Conservation (phyloP, 352 stramenopile species). For the Phytophthora constricta region DNA sequence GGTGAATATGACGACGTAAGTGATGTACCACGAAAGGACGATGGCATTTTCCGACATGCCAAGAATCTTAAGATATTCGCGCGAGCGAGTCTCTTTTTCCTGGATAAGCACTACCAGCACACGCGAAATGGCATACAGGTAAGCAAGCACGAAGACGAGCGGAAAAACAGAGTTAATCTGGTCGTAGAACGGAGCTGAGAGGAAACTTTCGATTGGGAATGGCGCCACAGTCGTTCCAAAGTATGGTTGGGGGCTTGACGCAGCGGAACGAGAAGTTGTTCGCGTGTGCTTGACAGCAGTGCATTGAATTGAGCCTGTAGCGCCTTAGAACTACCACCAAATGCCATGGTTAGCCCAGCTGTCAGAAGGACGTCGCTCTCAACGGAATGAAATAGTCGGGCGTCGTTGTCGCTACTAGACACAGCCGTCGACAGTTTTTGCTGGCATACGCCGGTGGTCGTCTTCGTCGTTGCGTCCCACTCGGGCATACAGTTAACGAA, state of each 20-base stretch:
- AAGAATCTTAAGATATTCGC: conserved; percentile 80
- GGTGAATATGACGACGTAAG: conserved; percentile 84
- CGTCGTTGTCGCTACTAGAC: conserved; percentile 29
- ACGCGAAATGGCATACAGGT: conserved; percentile 69
- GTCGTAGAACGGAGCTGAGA: conserved; percentile 72
- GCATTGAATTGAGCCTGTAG: conserved; percentile 4
- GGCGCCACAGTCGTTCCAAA: conserved; percentile 42
- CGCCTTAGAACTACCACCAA: neutral
- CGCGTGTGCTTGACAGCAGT: conserved; percentile 9
- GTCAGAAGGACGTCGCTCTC: conserved; percentile 44
- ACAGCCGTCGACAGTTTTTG: conserved; percentile 45
- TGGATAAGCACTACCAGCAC: conserved; percentile 86
- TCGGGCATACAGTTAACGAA: conserved; percentile 66
- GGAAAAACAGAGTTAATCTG: conserved; percentile 67
- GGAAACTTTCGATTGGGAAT: conserved; percentile 57
- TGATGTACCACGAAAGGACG: conserved; percentile 81
- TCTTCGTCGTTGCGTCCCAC: conserved; percentile 46
- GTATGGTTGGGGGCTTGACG: conserved; percentile 56
- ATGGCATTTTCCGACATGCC: conserved; percentile 65
- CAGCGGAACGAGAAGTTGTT: conserved; percentile 47
- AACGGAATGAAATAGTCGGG: conserved; percentile 33
- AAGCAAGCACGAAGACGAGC: conserved; percentile 89
- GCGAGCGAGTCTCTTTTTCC: conserved; percentile 75
- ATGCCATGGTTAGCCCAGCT: conserved; percentile 17
- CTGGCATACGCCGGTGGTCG: conserved; percentile 51